Base-by-base conservation (phyloP, 2,329 filamentous ascomycete genomes). In the Fonsecaea pugnacius region DNA sequence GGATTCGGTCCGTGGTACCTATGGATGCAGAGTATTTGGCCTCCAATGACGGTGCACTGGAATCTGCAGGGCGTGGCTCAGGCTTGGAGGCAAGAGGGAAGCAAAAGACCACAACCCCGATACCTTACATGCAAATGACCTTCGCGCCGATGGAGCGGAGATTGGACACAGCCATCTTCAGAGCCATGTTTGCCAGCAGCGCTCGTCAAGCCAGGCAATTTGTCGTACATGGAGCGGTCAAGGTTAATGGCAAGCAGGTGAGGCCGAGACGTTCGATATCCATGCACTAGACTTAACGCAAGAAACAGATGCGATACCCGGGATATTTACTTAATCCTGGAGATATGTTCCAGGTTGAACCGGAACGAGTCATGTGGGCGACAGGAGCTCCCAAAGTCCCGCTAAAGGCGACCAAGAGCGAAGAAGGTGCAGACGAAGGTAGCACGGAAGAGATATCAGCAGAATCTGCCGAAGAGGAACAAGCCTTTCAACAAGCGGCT, bases 321-420 rank as follows among this genome's bases (percentile, higher is more conserved):
- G 90, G 92, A 61, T 99, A 99, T 77, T 88, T 92, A 69, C 85
- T 99, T 43, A 99, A 99, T 77, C 96, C 95, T 2, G 95, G 95
- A 71, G 95, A 99, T 76, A 91, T 99, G 87, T 99, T 99, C 83
- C 92, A 96, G 76, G 94, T 99, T 72, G 90, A 97, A 21, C 84
- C 91, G 38, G 91, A 96, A 43, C 87, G 89, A 71, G 95, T 99
- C 62, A 84, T 99, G 78, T 93, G 85, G 73, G 94, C 91, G 36
- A 96, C 93, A 1, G 95, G 95, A 64, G 84, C 85, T 30, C 85
- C 86, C 55, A 95, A 92, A 70, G 68, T 75, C 50, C 67, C 70
- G 53, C 72, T 69, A 18, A 73, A 71, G 38, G 73, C 75, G 52
- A 72, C 67, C 60, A 71, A 73, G 54, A 69, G 73, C 35, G 56